Evolutionary conservation across 2,329 filamentous ascomycete genomes (phyloP).

Genomic region (Phyllosticta citrichinensis): DNA sequence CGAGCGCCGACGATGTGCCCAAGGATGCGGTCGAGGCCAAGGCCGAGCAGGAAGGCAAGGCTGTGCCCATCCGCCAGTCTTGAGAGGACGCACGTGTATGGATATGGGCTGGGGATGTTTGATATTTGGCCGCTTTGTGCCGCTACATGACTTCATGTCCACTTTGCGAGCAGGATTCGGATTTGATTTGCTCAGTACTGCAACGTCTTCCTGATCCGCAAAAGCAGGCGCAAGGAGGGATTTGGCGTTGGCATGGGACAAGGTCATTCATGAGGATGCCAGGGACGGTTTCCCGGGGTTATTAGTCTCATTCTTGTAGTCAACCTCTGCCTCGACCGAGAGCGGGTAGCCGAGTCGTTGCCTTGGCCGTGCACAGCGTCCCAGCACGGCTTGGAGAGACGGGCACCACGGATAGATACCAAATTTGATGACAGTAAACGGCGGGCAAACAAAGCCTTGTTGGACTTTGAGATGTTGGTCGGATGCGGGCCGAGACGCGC

Average conservation of each 20-base stretch:
- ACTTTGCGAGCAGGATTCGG: conserved; percentile 3
- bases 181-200: not conserved
- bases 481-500: not conserved
- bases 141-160: conserved; percentile 8
- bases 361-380: not conserved
- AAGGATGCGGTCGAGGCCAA: conserved; percentile 25
- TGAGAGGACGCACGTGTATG: not conserved
- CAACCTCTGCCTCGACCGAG: not conserved
- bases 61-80: conserved; percentile 10
- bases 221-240: conserved; percentile 10
- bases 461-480: not conserved
- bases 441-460: not conserved
- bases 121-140: conserved; percentile 4
- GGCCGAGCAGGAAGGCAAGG: conserved; percentile 14
- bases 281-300: conserved; percentile 1
- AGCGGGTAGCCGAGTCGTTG: not conserved
- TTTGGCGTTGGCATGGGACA: conserved; percentile 8
- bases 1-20: conserved; percentile 53
- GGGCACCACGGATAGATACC: not conserved
- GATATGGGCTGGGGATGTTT: conserved; percentile 3
- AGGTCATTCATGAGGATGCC: not conserved
- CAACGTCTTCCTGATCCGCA: conserved; percentile 6
- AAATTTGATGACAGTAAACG: not conserved
- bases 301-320: conserved; percentile 8
- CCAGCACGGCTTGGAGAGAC: not conserved